Evolutionary conservation across 225 moss, liverwort and hornwort species (phyloP).

Genomic region (Antitrichia curtipendula): DNA sequence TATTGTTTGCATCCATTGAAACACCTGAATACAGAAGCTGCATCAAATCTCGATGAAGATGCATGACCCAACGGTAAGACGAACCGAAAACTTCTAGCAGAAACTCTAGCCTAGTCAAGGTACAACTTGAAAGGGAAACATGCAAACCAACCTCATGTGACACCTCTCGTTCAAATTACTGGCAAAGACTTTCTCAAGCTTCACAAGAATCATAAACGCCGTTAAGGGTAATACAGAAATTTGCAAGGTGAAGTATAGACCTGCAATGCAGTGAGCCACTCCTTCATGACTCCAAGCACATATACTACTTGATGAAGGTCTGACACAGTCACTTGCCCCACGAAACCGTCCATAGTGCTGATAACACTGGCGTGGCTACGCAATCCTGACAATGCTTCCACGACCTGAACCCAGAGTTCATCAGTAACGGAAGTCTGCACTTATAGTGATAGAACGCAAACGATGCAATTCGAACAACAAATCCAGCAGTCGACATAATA

Average conservation of each 20-base stretch:
- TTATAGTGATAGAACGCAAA: not conserved
- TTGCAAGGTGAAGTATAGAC: not conserved
- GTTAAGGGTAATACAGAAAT: not conserved
- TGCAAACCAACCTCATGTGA: not conserved
- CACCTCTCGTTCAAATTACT: not conserved
- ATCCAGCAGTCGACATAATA: not conserved
- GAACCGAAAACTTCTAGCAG: not conserved
- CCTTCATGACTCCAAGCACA: slow-evolving; percentile 65
- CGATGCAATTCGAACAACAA: not conserved
- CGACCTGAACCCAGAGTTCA: slow-evolving; percentile 16
- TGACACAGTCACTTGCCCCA: slow-evolving; percentile 49
- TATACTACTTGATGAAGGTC: slow-evolving; percentile 72
- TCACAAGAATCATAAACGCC: not conserved
- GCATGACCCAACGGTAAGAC: not conserved
- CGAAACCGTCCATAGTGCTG: slow-evolving; percentile 50
- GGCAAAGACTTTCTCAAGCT: not conserved
- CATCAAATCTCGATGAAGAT: not conserved
- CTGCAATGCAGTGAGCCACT: slow-evolving; percentile 66
- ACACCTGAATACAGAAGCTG: slow-evolving; percentile 41
- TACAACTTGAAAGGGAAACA: not conserved
- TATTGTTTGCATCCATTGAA: slow-evolving; percentile 80
- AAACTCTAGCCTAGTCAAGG: not conserved
- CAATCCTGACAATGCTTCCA: slow-evolving; percentile 53
- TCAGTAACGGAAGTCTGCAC: not conserved
- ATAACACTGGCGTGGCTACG: slow-evolving; percentile 48